Evolutionary conservation across 129 eudicot genomes (phyloP).

Genomic region (Helichrysum umbraculigerum): DNA sequence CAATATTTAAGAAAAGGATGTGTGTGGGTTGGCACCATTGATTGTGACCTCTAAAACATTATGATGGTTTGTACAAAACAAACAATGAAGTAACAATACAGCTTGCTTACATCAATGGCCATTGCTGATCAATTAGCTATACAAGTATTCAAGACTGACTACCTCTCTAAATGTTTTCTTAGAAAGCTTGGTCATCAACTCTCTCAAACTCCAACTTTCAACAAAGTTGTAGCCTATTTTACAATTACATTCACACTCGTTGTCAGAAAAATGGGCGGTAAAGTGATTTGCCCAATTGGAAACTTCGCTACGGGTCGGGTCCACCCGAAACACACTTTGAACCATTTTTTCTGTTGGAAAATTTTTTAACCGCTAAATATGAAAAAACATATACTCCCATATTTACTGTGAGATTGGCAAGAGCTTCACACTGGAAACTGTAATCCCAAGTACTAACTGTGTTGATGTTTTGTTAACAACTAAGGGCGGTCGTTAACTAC

Average conservation of each 20-base stretch:
- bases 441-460: not conserved
- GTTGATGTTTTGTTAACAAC: not conserved
- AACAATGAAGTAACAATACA: not conserved
- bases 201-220: not conserved
- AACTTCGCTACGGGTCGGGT: not conserved
- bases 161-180: not conserved
- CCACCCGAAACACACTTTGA: not conserved
- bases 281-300: no score
- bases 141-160: not conserved
- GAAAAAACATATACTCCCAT: not conserved
- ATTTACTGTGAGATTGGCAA: not conserved
- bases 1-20: no score
- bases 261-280: no score
- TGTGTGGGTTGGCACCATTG: no score
- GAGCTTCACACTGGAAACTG: not conserved
- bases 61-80: not conserved
- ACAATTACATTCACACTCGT: not conserved
- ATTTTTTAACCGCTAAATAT: not conserved
- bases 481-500: not conserved
- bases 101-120: not conserved
- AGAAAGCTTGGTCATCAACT: not conserved
- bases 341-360: not conserved
- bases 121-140: not conserved
- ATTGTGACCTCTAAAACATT: not conserved
- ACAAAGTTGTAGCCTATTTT: not conserved